Base-by-base conservation (phyloP, 2,329 filamentous ascomycete species). In the Penicillium sp. region DNA sequence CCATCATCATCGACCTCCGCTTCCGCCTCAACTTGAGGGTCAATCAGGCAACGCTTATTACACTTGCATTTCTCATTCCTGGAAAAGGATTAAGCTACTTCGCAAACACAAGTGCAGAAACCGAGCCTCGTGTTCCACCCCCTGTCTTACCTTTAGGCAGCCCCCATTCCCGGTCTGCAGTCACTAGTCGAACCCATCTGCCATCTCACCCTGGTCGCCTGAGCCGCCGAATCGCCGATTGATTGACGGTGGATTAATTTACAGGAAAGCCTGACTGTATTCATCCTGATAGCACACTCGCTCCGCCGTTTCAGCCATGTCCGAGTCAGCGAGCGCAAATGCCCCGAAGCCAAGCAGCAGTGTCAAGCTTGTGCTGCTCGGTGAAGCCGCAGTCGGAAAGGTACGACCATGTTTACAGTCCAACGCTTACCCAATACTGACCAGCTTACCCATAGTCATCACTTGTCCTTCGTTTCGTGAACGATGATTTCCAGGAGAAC, bases 401-500 rank as follows among this genome's bases (percentile, higher is more conserved):
- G 94, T 96, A 81, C 58, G 75, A 43, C 24, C 48, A 53, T 21
- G 38, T 49, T 36, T n/a, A 29, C 22, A 38, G 43, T 29, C 31
- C 10, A 16, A n/a, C 6, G 6, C 5, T n/a, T 36, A 14, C 34
- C 13, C 13, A n/a, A 7, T n/a, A 36, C 34, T 36, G 14, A 36
- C 34, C 34, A 36, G n/a, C 34, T 46, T 16, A 18, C 21, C 48
- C 44, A 60, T 69, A 96, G 94, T 97, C 94, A 47, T 99, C 94
- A 43, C 87, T 99, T 55, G 94, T 99, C 60, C 84, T 99, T 72
- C 91, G 94, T 71, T 99, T 99, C 78, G 94, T 99, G 73, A 97
- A 97, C 83, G 94, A 99, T 79, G 93, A 97, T 78, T 99, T 99
- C 71, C 94, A 99, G 81, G 94, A 97, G 79, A 97, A 97, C 79